phyloP scores from a whole-genome alignment of 176 grass and related monocot species.

The Oryza punctata region DNA sequence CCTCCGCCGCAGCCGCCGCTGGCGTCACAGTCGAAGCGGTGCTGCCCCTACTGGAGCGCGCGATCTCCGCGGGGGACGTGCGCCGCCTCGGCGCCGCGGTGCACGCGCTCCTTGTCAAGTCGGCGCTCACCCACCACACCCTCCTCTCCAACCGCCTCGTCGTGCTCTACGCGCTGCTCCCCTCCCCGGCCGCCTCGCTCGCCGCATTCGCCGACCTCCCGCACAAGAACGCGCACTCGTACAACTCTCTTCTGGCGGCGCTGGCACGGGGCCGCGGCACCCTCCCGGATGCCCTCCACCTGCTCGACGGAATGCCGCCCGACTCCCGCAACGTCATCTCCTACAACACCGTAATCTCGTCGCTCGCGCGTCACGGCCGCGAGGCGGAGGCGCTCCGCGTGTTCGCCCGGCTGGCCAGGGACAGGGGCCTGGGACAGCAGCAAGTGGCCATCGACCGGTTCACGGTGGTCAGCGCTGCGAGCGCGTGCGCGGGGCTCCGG shows the following conservation, averaged over 20 bases:
- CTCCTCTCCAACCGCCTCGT: conserved; percentile 73
- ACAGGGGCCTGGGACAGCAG: conserved; percentile 34
- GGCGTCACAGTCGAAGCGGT: conserved; percentile 16
- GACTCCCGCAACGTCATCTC: conserved; percentile 46
- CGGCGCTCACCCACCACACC: conserved; percentile 58
- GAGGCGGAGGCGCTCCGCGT: conserved; percentile 37
- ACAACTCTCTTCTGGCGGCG: conserved; percentile 58
- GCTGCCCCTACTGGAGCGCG: conserved; percentile 43
- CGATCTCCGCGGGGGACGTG: conserved; percentile 40
- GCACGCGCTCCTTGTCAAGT: conserved; percentile 57
- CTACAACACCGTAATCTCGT: conserved; percentile 69
- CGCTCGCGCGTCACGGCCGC: conserved; percentile 40
- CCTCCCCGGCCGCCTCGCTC: conserved; percentile 20
- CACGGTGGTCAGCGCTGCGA: conserved; percentile 51
- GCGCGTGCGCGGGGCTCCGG: conserved; percentile 43
- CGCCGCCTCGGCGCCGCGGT: conserved; percentile 38
- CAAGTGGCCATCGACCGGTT: conserved; percentile 45
- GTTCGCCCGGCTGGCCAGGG: conserved; percentile 38
- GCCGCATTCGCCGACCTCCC: conserved; percentile 49
- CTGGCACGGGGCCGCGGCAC: neutral
- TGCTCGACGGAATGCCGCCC: conserved; percentile 54
- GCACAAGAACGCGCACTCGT: conserved; percentile 58
- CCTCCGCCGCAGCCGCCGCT: neutral
- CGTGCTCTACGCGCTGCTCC: conserved; percentile 43
- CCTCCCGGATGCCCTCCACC: conserved; percentile 36